Conservation (phyloP, 2,329 filamentous ascomycete genomes). For the Endocalyx cinctus region DNA sequence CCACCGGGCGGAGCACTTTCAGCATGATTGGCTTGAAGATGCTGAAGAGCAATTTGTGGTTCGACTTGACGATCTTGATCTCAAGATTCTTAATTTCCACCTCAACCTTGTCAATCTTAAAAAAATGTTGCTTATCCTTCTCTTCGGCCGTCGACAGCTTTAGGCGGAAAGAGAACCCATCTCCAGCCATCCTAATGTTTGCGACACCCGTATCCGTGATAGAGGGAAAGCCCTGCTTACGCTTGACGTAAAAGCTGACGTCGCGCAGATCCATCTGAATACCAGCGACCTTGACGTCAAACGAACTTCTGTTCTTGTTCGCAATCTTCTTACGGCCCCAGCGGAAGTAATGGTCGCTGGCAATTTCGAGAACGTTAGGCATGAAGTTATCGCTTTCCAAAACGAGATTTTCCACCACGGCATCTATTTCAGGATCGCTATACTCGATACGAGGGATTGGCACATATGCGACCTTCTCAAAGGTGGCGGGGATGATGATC, state of each 20-base stretch:
- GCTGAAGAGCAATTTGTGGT: conserved; percentile 84
- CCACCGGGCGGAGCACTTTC: conserved; percentile 74
- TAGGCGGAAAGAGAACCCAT: conserved; percentile 88
- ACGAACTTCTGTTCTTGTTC: conserved; percentile 73
- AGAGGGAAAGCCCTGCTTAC: conserved; percentile 87
- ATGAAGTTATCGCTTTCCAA: conserved; percentile 96
- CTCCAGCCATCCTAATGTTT: conserved; percentile 82
- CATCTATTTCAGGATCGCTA: conserved; percentile 77
- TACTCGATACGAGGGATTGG: conserved; percentile 94
- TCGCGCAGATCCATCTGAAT: conserved; percentile 90
- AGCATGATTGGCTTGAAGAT: conserved; percentile 85
- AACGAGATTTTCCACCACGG: conserved; percentile 88
- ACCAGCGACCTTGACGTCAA: conserved; percentile 81
- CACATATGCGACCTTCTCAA: conserved; percentile 84
- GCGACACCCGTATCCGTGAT: conserved; percentile 83
- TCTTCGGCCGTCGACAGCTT: conserved; percentile 78
- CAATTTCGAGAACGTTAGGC: conserved; percentile 84
- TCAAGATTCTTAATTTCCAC: conserved; percentile 77
- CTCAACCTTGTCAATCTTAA: conserved; percentile 88
- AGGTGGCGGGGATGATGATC: conserved; percentile 75
- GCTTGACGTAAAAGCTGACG: conserved; percentile 91
- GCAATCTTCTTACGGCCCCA: conserved; percentile 86
- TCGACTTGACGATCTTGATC: conserved; percentile 91
- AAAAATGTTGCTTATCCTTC: conserved; percentile 74
- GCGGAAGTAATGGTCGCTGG: conserved; percentile 89